A percentile compares a stretch with the other conserved stretches of the same genome.
These are phyloP conservation scores for Mucor piriformis DNA, from an alignment of 371 early-diverging fungal species.

Conservation along the genomic window DNA sequence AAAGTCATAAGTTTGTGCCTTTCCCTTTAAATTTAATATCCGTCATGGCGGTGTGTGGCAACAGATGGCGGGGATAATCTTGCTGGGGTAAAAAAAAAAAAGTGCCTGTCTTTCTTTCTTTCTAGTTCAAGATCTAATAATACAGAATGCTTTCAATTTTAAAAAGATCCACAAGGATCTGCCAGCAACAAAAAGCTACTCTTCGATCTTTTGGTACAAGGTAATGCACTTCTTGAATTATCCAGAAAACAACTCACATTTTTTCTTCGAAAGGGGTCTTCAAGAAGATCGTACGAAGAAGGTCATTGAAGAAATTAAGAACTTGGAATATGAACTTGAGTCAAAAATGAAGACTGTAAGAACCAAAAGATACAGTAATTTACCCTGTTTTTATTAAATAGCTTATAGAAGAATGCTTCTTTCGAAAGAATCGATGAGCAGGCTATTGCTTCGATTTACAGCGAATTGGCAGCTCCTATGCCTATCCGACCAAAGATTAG, in stretches of 20 bases:
- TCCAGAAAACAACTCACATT: background rate
- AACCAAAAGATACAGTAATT: background rate
- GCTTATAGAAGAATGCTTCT: conserved; percentile 8
- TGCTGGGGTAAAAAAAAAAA: background rate
- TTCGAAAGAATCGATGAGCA: conserved; percentile 27
- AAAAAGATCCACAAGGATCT: background rate
- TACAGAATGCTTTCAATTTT: background rate
- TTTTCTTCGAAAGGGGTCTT: conserved; percentile 6
- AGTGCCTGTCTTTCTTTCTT: background rate
- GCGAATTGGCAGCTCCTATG: conserved; percentile 34
- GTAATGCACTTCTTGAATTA: background rate
- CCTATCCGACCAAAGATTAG: conserved; percentile 42
- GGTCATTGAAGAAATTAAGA: conserved; percentile 35
- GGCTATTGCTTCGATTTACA: conserved; percentile 35
- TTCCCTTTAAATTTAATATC: background rate
- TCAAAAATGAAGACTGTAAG: conserved; percentile 25
- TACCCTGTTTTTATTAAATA: background rate
- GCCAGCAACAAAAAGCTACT: background rate
- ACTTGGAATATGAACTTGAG: conserved; percentile 35
- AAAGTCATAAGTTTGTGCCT: too few species aligned
- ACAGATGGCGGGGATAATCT: background rate
- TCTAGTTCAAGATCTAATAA: background rate
- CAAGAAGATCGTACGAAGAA: conserved; percentile 34
- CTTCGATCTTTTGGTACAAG: conserved; percentile 12
- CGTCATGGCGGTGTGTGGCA: too few species aligned